Percentiles rank a stretch among this genome's conserved stretches.
phyloP scores from a whole-genome alignment of 2,329 filamentous ascomycete species.

The Claviceps pazoutovae region DNA sequence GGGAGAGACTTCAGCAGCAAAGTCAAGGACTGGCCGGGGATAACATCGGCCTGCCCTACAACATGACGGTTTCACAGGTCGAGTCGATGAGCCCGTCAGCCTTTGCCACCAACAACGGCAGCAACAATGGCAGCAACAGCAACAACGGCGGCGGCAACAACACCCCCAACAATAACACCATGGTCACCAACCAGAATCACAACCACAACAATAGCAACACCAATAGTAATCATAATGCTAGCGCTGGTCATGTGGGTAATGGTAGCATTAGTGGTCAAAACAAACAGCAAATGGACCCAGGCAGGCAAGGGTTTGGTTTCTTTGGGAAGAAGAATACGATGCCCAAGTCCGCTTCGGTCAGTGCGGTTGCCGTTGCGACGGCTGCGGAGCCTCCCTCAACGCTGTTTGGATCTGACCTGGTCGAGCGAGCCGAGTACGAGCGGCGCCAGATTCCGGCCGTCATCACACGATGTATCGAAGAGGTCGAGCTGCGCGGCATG shows the following conservation, averaged over 20 bases:
- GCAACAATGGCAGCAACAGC: background rate
- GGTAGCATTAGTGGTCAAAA: slow-evolving; percentile 10
- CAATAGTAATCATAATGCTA: too few species aligned
- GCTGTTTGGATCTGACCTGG: slow-evolving; percentile 81
- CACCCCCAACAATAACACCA: background rate
- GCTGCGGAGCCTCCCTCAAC: slow-evolving; percentile 40
- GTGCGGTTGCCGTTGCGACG: slow-evolving; percentile 25
- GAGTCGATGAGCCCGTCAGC: slow-evolving; percentile 28
- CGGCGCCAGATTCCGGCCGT: slow-evolving; percentile 80
- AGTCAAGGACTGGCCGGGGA: slow-evolving; percentile 42
- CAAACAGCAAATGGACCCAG: slow-evolving; percentile 15
- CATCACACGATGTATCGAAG: slow-evolving; percentile 86
- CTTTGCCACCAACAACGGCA: slow-evolving; percentile 12
- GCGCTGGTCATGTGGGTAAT: background rate
- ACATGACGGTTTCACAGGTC: slow-evolving; percentile 46
- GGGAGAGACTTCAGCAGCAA: slow-evolving; percentile 39
- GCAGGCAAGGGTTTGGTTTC: slow-evolving; percentile 54
- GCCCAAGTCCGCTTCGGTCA: slow-evolving; percentile 36
- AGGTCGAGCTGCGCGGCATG: slow-evolving; percentile 93
- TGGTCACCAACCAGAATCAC: slow-evolving; percentile 8
- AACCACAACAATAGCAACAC: slow-evolving; percentile 9
- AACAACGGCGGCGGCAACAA: background rate
- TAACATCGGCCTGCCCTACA: slow-evolving; percentile 56
- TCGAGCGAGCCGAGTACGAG: slow-evolving; percentile 75
- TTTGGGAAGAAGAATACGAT: slow-evolving; percentile 46